These are phyloP conservation scores for Syncephalastrum racemosum DNA, from an alignment of 371 early-diverging fungal genomes.

Conservation along the genomic window DNA sequence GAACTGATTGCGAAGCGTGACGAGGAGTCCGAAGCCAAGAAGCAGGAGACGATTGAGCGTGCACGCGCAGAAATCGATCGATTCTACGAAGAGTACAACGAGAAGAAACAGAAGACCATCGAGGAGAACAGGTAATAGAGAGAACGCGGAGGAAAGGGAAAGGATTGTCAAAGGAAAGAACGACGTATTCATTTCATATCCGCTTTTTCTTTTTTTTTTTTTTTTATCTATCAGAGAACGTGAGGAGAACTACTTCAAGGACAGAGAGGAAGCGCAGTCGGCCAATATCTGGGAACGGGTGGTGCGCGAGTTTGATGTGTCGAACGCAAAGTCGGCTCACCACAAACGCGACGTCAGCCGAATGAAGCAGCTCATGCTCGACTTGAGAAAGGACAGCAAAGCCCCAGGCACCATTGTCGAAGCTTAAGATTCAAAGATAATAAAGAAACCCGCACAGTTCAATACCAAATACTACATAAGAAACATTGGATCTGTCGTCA, in stretches of 20 bases:
- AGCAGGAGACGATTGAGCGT: conserved; percentile 65
- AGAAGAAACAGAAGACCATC: conserved; percentile 79
- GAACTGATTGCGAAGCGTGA: conserved; percentile 80
- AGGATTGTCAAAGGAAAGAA: too few species aligned
- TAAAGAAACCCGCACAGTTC: background rate
- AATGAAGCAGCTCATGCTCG: conserved; percentile 83
- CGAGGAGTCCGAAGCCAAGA: conserved; percentile 61
- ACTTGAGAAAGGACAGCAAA: conserved; percentile 74
- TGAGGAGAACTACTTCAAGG: conserved; percentile 50
- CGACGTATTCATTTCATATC: too few species aligned
- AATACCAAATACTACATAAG: background rate
- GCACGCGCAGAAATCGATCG: conserved; percentile 86
- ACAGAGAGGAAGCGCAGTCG: conserved; percentile 60
- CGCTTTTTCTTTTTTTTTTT: too few species aligned
- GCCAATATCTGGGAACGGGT: conserved; percentile 80
- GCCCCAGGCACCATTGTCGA: conserved; percentile 73
- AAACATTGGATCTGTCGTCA: too few species aligned
- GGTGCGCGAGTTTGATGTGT: conserved; percentile 64
- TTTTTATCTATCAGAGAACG: conserved; percentile 40
- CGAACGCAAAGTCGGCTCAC: conserved; percentile 40
- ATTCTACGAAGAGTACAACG: conserved; percentile 95
- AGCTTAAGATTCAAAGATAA: conserved; percentile 23
- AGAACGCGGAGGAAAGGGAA: too few species aligned
- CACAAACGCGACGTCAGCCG: conserved; percentile 66
- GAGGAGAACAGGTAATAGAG: conserved; percentile 78